These are phyloP conservation scores for Oryza australiensis DNA, from an alignment of 176 grass and related monocot species.

Conservation along the genomic window DNA sequence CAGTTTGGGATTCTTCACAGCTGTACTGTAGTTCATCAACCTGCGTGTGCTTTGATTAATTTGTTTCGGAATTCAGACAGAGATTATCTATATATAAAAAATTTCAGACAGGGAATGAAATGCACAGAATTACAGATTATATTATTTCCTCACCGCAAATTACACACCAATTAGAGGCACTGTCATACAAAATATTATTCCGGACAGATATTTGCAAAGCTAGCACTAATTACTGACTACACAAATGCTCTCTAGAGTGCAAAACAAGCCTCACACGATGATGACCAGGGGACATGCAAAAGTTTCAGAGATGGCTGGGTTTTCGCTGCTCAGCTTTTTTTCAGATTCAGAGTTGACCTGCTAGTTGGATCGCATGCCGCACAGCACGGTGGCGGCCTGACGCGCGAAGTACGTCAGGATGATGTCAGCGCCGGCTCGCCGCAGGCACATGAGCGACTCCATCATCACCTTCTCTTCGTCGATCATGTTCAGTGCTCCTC, in stretches of 20 bases:
- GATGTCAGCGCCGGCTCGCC: slow-evolving; percentile 80
- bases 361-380: slow-evolving; percentile 53
- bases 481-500: slow-evolving; percentile 70
- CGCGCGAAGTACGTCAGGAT: slow-evolving; percentile 95
- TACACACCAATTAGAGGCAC: background rate
- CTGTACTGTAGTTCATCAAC: background rate
- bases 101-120: background rate
- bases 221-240: background rate
- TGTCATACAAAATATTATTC: background rate
- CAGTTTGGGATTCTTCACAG: background rate
- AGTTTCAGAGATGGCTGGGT: background rate
- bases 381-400: slow-evolving; percentile 73
- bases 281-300: background rate
- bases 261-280: background rate
- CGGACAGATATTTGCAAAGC: background rate
- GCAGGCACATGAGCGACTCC: slow-evolving; percentile 91
- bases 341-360: slow-evolving; percentile 5
- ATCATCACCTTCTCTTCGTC: slow-evolving; percentile 99
- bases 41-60: background rate
- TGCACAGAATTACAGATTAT: background rate
- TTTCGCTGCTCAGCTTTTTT: background rate
- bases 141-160: background rate
- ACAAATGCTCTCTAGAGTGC: background rate
- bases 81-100: no score
- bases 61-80: background rate